Base-by-base conservation (phyloP, 192 early-diverging fungal species). In the Paraglomus brasilianum region DNA sequence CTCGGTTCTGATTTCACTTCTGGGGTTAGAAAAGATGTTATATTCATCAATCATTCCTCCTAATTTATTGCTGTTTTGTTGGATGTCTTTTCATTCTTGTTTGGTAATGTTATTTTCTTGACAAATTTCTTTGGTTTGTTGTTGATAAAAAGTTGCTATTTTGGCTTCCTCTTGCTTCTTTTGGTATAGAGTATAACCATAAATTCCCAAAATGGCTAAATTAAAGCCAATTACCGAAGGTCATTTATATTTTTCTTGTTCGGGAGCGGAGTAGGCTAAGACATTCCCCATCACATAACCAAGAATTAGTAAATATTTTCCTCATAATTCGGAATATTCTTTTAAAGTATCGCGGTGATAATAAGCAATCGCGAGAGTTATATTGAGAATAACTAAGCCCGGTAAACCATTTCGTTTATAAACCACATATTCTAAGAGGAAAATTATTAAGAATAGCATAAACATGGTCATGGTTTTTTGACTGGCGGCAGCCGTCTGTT, bases 391-490 rank as follows among this genome's bases (percentile, higher is more conserved):
- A 21, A 62, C 15, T 45, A 62, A 19, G 0, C 60, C 60, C 0
- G 60, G 15, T 44, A 62, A 15, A 19, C 60, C 60, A 44, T 62
- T 62, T 8, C 15, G 42, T 46, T 62, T 62, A 46, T 62, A 62
- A 62, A 62, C 60, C 1, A 62, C 43, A 62, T 62, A 62, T n/a
- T 62, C 60, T 46, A 62, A 19, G 42, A 62, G 13, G 60, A 62
- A 62, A 40, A 62, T 62, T 43, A 62, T 46, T 1, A 62, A 21
- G 15, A 46, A 62, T 2, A 62, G 43, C 43, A 62, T 46, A 0
- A 13, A 62, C 42, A 61, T 61, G 8, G 59, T 45, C 43, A 62
- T 62, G 10, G 60, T 46, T 62, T 62, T 62, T 61, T 61, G 41
- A 8, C 1, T 4, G 22, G 59, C 59, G 0, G 59, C 59, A n/a